Evolutionary conservation across 106 monocot genomes (phyloP).

Genomic region (Dactylorhiza incarnata): DNA sequence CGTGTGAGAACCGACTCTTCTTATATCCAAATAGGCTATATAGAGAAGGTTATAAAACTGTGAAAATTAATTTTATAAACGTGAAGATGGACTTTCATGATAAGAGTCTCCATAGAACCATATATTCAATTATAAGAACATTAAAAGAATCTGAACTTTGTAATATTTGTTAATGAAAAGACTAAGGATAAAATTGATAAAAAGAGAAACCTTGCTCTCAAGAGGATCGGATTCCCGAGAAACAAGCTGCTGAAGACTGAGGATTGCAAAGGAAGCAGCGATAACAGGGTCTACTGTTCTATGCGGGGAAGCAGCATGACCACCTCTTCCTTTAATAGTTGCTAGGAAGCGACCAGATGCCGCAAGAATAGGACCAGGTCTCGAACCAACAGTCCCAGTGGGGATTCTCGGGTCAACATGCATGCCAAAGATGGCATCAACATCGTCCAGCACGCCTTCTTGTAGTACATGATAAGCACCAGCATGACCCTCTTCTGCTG

Average conservation of each 20-base stretch:
- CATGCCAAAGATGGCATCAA: conserved; percentile 38
- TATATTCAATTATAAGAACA: background rate
- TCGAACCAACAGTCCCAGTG: conserved; percentile 36
- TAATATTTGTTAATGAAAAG: background rate
- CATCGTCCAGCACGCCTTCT: conserved; percentile 40
- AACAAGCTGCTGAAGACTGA: conserved; percentile 35
- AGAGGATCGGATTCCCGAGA: conserved; percentile 43
- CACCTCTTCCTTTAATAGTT: conserved; percentile 38
- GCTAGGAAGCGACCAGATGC: conserved; percentile 37
- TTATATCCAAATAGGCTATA: background rate
- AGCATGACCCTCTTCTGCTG: conserved; percentile 52
- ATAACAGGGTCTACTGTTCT: conserved; percentile 26
- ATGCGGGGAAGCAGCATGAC: conserved; percentile 38
- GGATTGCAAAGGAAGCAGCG: conserved; percentile 25
- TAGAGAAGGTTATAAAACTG: background rate
- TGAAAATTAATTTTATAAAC: background rate
- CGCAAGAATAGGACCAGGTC: conserved; percentile 43
- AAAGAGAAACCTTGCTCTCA: conserved; percentile 29
- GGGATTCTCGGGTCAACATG: conserved; percentile 42
- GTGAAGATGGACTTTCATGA: background rate
- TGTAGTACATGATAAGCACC: conserved; percentile 49
- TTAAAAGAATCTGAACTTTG: background rate
- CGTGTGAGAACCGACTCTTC: background rate
- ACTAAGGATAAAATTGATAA: background rate
- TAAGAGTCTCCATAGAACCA: background rate